phyloP scores from a whole-genome alignment of 2,329 filamentous ascomycete genomes.

The Graphiopsis chlorocephala region DNA sequence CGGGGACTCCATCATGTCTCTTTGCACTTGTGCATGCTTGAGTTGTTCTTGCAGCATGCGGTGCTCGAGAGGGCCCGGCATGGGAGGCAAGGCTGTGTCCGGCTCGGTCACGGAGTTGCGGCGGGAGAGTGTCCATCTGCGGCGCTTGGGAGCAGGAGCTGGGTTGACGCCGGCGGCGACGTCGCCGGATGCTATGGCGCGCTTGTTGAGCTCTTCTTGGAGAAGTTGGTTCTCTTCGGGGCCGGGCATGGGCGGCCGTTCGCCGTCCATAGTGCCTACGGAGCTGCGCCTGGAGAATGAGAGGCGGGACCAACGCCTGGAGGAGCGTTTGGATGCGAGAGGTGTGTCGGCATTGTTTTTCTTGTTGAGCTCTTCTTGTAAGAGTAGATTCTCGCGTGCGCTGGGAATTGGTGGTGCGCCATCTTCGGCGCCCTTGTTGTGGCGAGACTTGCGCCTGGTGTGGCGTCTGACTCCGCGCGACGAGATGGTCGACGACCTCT shows the following conservation, averaged over 20 bases:
- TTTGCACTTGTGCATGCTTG: conserved; percentile 9
- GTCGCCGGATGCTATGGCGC: conserved; percentile 3
- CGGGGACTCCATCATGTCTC: conserved; percentile 3
- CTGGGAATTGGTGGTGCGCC: neutral
- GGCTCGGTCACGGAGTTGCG: conserved; percentile 4
- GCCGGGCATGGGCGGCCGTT: conserved; percentile 10
- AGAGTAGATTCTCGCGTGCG: neutral
- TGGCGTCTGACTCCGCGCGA: conserved; percentile 9
- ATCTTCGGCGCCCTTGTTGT: conserved; percentile 10
- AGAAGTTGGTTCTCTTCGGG: conserved; percentile 12
- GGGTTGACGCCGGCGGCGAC: conserved; percentile 7
- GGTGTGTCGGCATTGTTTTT: neutral
- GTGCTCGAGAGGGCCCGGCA: conserved; percentile 8
- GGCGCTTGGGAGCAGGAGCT: neutral
- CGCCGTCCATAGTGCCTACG: conserved; percentile 5
- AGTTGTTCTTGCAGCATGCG: conserved; percentile 10
- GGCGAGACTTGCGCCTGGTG: conserved; percentile 11
- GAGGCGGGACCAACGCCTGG: conserved; percentile 8
- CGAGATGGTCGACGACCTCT: conserved; percentile 5
- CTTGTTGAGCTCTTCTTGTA: conserved; percentile 9
- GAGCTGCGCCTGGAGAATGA: conserved; percentile 13
- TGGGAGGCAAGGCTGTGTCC: conserved; percentile 10
- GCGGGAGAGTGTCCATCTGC: conserved; percentile 3
- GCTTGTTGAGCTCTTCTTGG: conserved; percentile 14
- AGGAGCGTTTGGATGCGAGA: conserved; percentile 8